phyloP scores from a whole-genome alignment of 768 basidiomycete species.

The Leccinum longicurvipes region DNA sequence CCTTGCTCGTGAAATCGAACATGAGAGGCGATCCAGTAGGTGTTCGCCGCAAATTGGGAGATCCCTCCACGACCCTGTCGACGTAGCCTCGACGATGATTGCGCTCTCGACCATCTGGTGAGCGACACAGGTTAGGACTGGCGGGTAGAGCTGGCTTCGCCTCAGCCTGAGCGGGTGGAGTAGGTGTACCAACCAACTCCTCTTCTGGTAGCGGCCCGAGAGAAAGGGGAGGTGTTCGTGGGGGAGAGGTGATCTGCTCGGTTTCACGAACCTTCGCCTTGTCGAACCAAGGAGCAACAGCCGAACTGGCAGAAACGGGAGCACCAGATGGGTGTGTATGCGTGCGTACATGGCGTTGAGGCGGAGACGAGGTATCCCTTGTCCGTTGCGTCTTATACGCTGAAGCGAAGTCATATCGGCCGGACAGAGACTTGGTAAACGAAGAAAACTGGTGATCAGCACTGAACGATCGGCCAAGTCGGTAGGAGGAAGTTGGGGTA shows the following conservation, averaged over 20 bases:
- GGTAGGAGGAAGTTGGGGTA: constrained; percentile 9
- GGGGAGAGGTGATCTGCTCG: neutral
- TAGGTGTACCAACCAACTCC: constrained; percentile 5
- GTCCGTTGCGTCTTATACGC: constrained; percentile 43
- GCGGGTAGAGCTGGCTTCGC: constrained; percentile 1
- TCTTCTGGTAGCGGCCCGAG: constrained; percentile 23
- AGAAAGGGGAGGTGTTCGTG: constrained; percentile 9
- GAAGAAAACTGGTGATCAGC: constrained; percentile 20
- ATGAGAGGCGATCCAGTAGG: constrained; percentile 46
- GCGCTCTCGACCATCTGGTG: constrained; percentile 27
- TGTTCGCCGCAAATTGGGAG: constrained; percentile 40
- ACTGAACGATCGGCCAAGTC: constrained; percentile 27
- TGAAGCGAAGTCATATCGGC: constrained; percentile 56
- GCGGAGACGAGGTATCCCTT: constrained; percentile 2
- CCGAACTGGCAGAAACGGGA: constrained; percentile 34
- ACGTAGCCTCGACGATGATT: constrained; percentile 62
- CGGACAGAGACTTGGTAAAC: constrained; percentile 40
- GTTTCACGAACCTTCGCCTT: constrained; percentile 1
- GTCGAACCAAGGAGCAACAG: constrained; percentile 41
- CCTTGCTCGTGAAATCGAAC: constrained; percentile 20
- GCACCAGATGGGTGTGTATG: constrained; percentile 46
- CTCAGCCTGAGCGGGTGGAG: constrained; percentile 9
- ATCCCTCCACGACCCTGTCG: constrained; percentile 36
- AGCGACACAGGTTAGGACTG: constrained; percentile 10
- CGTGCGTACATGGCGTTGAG: constrained; percentile 35